These are phyloP conservation scores for Pseudogymnoascus sp. DNA, from an alignment of 2,329 filamentous ascomycete genomes.

Conservation along the genomic window DNA sequence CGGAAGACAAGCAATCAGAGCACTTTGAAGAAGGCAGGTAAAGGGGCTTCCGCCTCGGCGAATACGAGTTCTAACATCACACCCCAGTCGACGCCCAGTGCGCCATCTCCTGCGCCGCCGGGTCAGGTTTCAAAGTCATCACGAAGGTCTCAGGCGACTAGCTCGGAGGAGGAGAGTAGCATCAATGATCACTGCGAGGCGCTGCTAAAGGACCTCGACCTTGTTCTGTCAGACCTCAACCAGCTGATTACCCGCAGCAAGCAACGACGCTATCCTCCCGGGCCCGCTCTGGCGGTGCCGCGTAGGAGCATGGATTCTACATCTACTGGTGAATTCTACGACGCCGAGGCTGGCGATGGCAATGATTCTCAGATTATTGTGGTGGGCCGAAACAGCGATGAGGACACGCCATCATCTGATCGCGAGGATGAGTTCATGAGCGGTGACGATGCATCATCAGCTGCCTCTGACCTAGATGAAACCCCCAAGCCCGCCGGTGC, in stretches of 20 bases:
- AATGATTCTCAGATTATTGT: conserved; percentile 60
- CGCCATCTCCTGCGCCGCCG: conserved; percentile 17
- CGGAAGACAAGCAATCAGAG: conserved; percentile 57
- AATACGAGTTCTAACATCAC: conserved; percentile 19
- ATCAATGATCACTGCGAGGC: conserved; percentile 77
- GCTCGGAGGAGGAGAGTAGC: conserved; percentile 49
- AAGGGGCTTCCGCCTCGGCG: background rate
- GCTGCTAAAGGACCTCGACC: conserved; percentile 76
- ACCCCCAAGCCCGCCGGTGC: conserved; percentile 44
- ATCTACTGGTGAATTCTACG: conserved; percentile 85
- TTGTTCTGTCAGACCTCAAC: conserved; percentile 75
- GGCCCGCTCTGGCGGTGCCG: conserved; percentile 28
- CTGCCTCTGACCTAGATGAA: conserved; percentile 52
- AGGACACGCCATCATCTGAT: conserved; percentile 51
- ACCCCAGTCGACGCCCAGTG: conserved; percentile 25
- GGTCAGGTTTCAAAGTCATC: conserved; percentile 15
- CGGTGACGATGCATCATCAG: conserved; percentile 44
- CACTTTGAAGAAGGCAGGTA: conserved; percentile 17
- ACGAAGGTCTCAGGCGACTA: conserved; percentile 5
- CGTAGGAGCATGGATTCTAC: conserved; percentile 70
- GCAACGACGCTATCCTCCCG: conserved; percentile 54
- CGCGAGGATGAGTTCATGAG: conserved; percentile 39
- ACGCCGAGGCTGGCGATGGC: conserved; percentile 64
- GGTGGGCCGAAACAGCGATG: conserved; percentile 55
- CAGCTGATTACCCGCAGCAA: conserved; percentile 71